Conservation (phyloP, 169 alveolate genomes). For the Amoebophrya sp. region DNA sequence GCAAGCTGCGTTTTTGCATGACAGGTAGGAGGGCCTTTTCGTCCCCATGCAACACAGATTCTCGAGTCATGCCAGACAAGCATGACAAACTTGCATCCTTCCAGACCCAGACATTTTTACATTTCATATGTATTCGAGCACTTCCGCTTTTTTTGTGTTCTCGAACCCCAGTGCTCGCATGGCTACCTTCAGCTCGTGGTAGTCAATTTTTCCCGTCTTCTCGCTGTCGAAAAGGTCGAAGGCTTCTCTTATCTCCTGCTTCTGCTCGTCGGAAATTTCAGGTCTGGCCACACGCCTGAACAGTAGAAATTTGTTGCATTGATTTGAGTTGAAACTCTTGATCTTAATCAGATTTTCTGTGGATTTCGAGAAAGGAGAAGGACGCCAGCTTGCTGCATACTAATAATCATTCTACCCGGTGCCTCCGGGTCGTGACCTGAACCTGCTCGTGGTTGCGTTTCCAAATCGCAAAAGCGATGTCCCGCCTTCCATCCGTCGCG, state of each 20-base stretch:
- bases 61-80: no score
- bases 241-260: constrained; percentile 91
- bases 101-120: no score
- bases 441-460: not conserved
- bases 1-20: no score
- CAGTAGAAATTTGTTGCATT: no score
- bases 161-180: constrained; percentile 97
- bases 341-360: no score
- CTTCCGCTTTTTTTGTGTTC: constrained; percentile 85
- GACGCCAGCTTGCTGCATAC: no score
- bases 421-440: not conserved
- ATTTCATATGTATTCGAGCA: constrained; percentile 73
- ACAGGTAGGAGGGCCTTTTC: no score
- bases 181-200: constrained; percentile 96
- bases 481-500: not conserved
- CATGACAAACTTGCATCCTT: no score
- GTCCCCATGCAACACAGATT: no score
- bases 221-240: constrained; percentile 95
- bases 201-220: constrained; percentile 90
- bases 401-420: not conserved
- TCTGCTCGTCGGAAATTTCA: not conserved
- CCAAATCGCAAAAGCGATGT: not conserved
- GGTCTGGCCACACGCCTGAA: not conserved
- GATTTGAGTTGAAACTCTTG: no score
- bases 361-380: no score